These are phyloP conservation scores for Suhomyces choctaworum DNA, from an alignment of 1,139 yeast species.

Conservation along the genomic window DNA sequence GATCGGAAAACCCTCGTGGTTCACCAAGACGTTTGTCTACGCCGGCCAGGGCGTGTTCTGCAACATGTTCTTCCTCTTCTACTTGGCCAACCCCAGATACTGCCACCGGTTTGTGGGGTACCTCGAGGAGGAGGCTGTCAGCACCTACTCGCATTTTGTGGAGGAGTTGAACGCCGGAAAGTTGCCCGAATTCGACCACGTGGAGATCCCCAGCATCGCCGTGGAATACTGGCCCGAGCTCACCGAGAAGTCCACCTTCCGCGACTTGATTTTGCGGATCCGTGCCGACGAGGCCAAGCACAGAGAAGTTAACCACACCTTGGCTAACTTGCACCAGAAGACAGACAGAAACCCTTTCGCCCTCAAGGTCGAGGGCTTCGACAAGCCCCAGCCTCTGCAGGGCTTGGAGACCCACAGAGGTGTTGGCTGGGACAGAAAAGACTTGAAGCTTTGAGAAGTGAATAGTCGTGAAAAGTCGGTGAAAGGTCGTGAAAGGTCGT, in stretches of 20 bases:
- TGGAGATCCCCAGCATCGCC: conserved; percentile 58
- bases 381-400: conserved; percentile 55
- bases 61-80: conserved; percentile 62
- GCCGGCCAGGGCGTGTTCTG: conserved; percentile 74
- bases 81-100: conserved; percentile 59
- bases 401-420: conserved; percentile 50
- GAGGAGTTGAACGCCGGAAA: conserved; percentile 55
- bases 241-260: conserved; percentile 50
- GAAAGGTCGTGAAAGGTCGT: no score
- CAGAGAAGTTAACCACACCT: conserved; percentile 74
- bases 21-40: conserved; percentile 56
- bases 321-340: conserved; percentile 60
- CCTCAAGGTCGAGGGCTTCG: conserved; percentile 35
- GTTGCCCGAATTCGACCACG: conserved; percentile 48
- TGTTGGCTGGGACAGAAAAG: conserved; percentile 67
- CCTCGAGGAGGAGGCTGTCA: conserved; percentile 76
- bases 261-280: conserved; percentile 59
- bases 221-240: conserved; percentile 61
- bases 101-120: conserved; percentile 81
- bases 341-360: conserved; percentile 72
- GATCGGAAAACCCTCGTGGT: conserved; percentile 62
- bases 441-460: conserved; percentile 20
- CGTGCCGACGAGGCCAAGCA: conserved; percentile 72
- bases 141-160: conserved; percentile 64
- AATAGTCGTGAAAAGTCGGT: no score